These are phyloP conservation scores for Suhomyces guaymorum DNA, from an alignment of 1,139 yeast genomes.

Conservation along the genomic window DNA sequence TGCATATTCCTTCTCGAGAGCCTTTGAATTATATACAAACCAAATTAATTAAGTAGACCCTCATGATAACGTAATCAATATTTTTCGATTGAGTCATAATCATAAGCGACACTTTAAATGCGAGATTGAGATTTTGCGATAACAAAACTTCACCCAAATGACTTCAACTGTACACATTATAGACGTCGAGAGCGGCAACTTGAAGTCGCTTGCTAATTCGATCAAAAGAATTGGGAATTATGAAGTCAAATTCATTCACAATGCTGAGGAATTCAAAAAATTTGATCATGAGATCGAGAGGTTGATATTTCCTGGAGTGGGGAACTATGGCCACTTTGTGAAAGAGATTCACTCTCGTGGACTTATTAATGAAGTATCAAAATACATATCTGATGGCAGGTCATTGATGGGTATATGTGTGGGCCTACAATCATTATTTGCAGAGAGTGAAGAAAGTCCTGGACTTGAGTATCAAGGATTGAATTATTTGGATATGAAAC, in stretches of 20 bases:
- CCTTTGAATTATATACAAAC: too few species aligned
- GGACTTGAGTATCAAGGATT: conserved; percentile 53
- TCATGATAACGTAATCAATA: conserved; percentile 4
- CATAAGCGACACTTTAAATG: background rate
- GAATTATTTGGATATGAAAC: conserved; percentile 48
- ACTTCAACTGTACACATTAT: conserved; percentile 60
- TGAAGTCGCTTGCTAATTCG: conserved; percentile 87
- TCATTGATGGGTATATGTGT: conserved; percentile 97
- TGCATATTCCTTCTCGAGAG: too few species aligned
- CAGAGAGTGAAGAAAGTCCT: conserved; percentile 73
- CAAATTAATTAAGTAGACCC: too few species aligned
- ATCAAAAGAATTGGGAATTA: conserved; percentile 71
- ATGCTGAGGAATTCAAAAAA: conserved; percentile 36
- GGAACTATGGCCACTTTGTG: conserved; percentile 93
- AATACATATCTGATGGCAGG: conserved; percentile 70
- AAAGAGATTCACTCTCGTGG: conserved; percentile 61
- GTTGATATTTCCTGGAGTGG: conserved; percentile 89
- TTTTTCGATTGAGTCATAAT: conserved; percentile 1
- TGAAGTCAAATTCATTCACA: conserved; percentile 51
- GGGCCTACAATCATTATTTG: conserved; percentile 83
- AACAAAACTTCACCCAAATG: conserved; percentile 1
- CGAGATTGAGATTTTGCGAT: background rate
- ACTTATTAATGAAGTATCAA: conserved; percentile 62
- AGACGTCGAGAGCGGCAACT: conserved; percentile 94
- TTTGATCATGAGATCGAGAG: conserved; percentile 50